Conservation (phyloP, 1,284 basidiomycete species). For the Moesziomyces sp. region DNA sequence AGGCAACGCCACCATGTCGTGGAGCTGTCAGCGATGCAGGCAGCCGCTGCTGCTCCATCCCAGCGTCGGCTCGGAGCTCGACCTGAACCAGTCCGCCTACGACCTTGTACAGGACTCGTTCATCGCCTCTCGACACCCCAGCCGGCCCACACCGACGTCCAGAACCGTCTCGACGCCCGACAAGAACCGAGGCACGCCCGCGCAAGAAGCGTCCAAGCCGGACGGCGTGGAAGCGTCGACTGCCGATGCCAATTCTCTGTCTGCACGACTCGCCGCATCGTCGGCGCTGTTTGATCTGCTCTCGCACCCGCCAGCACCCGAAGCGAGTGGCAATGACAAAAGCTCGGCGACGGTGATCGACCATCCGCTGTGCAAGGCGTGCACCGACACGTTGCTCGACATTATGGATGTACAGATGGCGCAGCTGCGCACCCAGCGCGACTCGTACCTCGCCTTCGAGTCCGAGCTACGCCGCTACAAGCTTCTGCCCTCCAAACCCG, state of each 20-base stretch:
- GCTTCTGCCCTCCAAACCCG: conserved; percentile 16
- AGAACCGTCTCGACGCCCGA: neutral
- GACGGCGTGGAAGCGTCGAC: neutral
- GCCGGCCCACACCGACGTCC: conserved; percentile 3
- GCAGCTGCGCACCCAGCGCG: conserved; percentile 87
- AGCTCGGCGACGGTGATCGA: conserved; percentile 72
- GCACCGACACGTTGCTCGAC: conserved; percentile 82
- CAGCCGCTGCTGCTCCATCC: conserved; percentile 50
- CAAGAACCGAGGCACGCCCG: neutral
- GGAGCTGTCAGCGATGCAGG: conserved; percentile 58
- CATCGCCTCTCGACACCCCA: conserved; percentile 18
- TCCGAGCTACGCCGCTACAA: conserved; percentile 50
- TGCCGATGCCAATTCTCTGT: conserved; percentile 37
- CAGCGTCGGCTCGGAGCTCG: conserved; percentile 41
- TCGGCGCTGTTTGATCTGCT: conserved; percentile 39
- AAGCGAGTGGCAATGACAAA: neutral
- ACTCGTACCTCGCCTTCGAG: conserved; percentile 73
- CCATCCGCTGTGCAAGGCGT: conserved; percentile 94
- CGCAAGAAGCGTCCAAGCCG: neutral
- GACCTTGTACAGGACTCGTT: conserved; percentile 48
- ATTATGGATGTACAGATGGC: conserved; percentile 85
- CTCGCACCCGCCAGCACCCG: conserved; percentile 22
- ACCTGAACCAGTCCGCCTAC: conserved; percentile 52
- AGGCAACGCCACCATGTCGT: conserved; percentile 31
- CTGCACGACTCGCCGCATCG: conserved; percentile 29